Evolutionary conservation across 768 basidiomycete genomes (phyloP), one percentile per base, ranked within the genome.

Genomic region (Infundibulicybe gibba): DNA sequence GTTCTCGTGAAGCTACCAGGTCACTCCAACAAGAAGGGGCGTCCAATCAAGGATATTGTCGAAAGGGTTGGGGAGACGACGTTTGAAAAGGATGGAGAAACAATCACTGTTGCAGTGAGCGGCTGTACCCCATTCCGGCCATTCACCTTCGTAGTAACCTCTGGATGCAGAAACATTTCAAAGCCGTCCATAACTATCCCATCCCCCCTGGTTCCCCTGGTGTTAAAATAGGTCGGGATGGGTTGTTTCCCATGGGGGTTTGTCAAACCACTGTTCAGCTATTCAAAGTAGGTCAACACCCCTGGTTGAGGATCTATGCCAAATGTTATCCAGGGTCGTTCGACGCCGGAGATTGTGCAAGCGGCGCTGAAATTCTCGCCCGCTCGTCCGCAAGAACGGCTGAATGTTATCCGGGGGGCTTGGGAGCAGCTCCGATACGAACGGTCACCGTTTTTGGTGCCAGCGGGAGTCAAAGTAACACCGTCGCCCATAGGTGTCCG

Each of bases 361-460:
- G 63, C 64, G 31, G 58, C 65, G 9, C 53, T 67, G 5, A 50
- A 51, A 2, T 62, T 62, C 39, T 57, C 60, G 8, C 64, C 66
- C 2, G n/a, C 44, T 11, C 54, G 54, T 17, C 66, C 66, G 6
- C 31, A 19, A 14, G 41, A 51, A 32, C 54, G 66, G 13, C 40
- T 61, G 8, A 21, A 43, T 3, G 54, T 54, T 12, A 66, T 67
- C 15, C 45, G 19, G 11, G 50, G 49, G 31, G 66, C 63, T 35
- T 67, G 64, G 61, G 47, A 56, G n/a, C 51, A 62, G 31, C 58
- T 79, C 12, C 64, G 69, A 20, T 64, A 66, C 32, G 43, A 49
- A 0, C 59, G 65, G 1, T 77, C 77, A 0, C 57, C 68, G 6
- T 78, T 71, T 44, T 55, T 79, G 21, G 48, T 49, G 16, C 70